Evolutionary conservation across 768 basidiomycete species (phyloP).

Genomic region (Tulasnella sp.): DNA sequence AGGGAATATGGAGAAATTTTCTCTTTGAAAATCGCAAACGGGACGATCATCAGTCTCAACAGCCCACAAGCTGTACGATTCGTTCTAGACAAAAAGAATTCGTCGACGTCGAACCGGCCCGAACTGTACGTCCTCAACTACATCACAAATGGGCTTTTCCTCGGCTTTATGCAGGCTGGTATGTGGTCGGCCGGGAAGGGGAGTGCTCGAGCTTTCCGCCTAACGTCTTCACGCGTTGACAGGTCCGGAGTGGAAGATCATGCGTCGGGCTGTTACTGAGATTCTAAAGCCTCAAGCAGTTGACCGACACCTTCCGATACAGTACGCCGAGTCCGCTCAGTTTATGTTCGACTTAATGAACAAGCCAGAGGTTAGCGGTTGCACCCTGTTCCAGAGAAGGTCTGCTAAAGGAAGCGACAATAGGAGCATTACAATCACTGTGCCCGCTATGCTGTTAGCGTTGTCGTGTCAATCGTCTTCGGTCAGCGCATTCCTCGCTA

Average conservation of each 20-base stretch:
- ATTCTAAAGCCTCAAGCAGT: conserved; percentile 30
- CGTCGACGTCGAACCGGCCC: conserved; percentile 16
- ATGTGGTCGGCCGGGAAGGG: conserved; percentile 14
- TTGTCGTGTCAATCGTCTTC: conserved; percentile 18
- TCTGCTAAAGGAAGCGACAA: neutral
- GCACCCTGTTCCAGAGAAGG: neutral
- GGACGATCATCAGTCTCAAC: conserved; percentile 33
- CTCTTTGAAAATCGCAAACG: conserved; percentile 32
- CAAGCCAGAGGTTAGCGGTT: conserved; percentile 31
- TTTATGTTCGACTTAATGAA: conserved; percentile 35
- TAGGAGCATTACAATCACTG: conserved; percentile 12
- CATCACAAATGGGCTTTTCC: conserved; percentile 29
- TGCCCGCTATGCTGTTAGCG: neutral
- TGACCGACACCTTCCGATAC: conserved; percentile 32
- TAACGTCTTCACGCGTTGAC: neutral
- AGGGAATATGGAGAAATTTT: conserved; percentile 32
- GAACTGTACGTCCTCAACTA: conserved; percentile 31
- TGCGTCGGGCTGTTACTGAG: conserved; percentile 24
- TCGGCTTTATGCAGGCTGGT: conserved; percentile 34
- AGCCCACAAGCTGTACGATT: conserved; percentile 32
- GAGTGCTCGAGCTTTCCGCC: neutral
- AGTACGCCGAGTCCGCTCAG: conserved; percentile 35
- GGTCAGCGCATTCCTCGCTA: conserved; percentile 18
- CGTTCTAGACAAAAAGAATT: conserved; percentile 34
- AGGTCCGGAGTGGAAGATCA: conserved; percentile 23